phyloP scores from a whole-genome alignment of 1,139 yeast genomes.

The Zygotorulaspora mrakii region DNA sequence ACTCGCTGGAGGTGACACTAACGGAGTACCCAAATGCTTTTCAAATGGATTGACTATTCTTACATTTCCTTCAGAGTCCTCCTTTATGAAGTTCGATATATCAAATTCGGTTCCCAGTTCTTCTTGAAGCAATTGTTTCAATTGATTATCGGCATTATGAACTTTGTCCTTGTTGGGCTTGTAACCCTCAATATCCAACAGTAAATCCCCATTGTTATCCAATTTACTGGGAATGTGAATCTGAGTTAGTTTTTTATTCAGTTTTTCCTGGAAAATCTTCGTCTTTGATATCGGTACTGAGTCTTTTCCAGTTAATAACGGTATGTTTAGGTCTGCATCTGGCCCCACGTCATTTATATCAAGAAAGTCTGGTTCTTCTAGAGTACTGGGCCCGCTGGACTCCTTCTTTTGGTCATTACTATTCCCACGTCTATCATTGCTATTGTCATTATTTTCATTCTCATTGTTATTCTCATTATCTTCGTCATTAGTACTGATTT shows the following conservation, averaged over 20 bases:
- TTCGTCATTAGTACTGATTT: slow-evolving; percentile 4
- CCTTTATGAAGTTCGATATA: slow-evolving; percentile 48
- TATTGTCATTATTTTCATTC: not conserved
- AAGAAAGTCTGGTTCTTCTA: slow-evolving; percentile 57
- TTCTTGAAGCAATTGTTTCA: slow-evolving; percentile 68
- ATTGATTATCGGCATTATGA: slow-evolving; percentile 63
- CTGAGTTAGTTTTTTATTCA: slow-evolving; percentile 62
- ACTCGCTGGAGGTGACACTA: slow-evolving; percentile 25
- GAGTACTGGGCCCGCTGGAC: slow-evolving; percentile 9
- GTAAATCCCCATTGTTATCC: slow-evolving; percentile 85
- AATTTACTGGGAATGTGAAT: slow-evolving; percentile 84
- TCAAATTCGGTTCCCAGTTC: slow-evolving; percentile 58
- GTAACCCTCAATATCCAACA: slow-evolving; percentile 94
- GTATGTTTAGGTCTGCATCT: slow-evolving; percentile 2
- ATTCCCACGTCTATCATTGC: slow-evolving; percentile 7
- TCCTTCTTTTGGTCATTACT: not conserved
- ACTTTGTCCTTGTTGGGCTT: slow-evolving; percentile 78
- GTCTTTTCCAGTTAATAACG: slow-evolving; percentile 4
- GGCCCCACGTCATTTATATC: slow-evolving; percentile 36
- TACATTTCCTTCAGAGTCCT: slow-evolving; percentile 70
- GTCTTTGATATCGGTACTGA: slow-evolving; percentile 27
- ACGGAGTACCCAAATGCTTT: slow-evolving; percentile 27
- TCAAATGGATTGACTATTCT: slow-evolving; percentile 51
- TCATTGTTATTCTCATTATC: slow-evolving; percentile 5
- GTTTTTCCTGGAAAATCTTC: slow-evolving; percentile 42